phyloP scores from a whole-genome alignment of 2,329 filamentous ascomycete species.

The Calonectria pteridis region DNA sequence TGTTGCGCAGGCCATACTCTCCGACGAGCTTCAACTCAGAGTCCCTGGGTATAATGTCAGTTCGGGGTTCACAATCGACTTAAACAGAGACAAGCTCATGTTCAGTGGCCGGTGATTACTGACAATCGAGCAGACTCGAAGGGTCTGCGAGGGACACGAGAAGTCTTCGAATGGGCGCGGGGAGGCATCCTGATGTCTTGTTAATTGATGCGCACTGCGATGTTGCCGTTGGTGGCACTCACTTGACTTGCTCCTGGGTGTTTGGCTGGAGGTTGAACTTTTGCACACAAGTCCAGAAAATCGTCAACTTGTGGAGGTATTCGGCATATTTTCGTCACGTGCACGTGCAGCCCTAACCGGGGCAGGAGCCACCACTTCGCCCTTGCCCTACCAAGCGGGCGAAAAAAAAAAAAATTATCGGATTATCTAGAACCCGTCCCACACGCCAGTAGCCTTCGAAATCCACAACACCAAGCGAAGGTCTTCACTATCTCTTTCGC shows the following conservation, averaged over 20 bases:
- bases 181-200: slow-evolving; percentile 54
- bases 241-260: slow-evolving; percentile 57
- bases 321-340: slow-evolving; percentile 48
- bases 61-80: slow-evolving; percentile 83
- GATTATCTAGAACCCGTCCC: slow-evolving; percentile 54
- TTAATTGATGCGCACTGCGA: slow-evolving; percentile 42
- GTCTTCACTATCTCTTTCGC: slow-evolving; percentile 50
- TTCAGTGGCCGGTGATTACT: slow-evolving; percentile 97
- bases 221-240: slow-evolving; percentile 41
- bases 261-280: slow-evolving; percentile 51
- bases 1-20: slow-evolving; percentile 99
- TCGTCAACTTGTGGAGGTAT: slow-evolving; percentile 50
- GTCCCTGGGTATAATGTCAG: slow-evolving; percentile 84
- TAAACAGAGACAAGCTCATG: slow-evolving; percentile 97
- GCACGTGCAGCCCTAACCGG: slow-evolving; percentile 56
- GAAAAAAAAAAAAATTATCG: slow-evolving; percentile 49
- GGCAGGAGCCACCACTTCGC: slow-evolving; percentile 27
- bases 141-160: slow-evolving; percentile 97
- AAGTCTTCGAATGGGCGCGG: slow-evolving; percentile 96
- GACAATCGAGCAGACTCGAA: slow-evolving; percentile 99
- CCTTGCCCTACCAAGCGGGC: slow-evolving; percentile 51
- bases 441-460: slow-evolving; percentile 52
- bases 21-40: slow-evolving; percentile 99
- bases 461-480: slow-evolving; percentile 53
- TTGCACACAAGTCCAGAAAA: slow-evolving; percentile 46